Evolutionary conservation across 768 basidiomycete species (phyloP).

Genomic region (Boletus barrowsii): DNA sequence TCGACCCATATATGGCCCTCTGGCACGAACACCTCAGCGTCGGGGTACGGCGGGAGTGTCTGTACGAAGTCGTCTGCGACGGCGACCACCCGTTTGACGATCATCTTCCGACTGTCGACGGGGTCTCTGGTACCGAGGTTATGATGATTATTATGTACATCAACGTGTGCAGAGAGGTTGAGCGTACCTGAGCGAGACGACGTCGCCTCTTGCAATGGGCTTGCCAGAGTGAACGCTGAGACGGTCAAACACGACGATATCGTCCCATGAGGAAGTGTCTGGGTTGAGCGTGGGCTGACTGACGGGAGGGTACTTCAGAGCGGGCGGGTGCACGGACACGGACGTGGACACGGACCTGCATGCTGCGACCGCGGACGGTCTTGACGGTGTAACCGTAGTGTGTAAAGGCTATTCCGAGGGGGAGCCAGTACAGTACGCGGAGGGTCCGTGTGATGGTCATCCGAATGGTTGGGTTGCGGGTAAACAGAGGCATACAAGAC

Average conservation of each 20-base stretch:
- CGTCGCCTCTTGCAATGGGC: slow-evolving; percentile 53
- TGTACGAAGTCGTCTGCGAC: slow-evolving; percentile 60
- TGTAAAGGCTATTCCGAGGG: slow-evolving; percentile 46
- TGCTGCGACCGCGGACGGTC: slow-evolving; percentile 59
- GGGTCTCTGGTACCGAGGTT: slow-evolving; percentile 55
- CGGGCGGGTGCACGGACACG: background rate
- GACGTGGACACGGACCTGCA: slow-evolving; percentile 52
- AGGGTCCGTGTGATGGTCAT: background rate
- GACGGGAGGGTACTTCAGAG: slow-evolving; percentile 18
- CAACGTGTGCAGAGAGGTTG: background rate
- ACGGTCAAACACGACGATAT: slow-evolving; percentile 63
- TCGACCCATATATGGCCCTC: slow-evolving; percentile 73
- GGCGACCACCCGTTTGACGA: slow-evolving; percentile 68
- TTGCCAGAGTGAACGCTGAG: slow-evolving; percentile 35
- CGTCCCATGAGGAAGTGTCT: slow-evolving; percentile 56
- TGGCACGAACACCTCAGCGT: slow-evolving; percentile 51
- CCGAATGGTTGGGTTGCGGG: too few relatives aligned
- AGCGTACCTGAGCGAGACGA: slow-evolving; percentile 59
- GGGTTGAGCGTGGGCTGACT: slow-evolving; percentile 75
- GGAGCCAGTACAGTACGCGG: slow-evolving; percentile 55
- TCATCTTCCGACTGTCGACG: slow-evolving; percentile 44
- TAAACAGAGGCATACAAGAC: background rate
- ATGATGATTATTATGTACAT: background rate
- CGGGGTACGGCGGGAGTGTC: slow-evolving; percentile 68
- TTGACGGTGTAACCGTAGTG: slow-evolving; percentile 53